A percentile compares a stretch with the other conserved stretches of the same genome.
These are phyloP conservation scores for Leishmania tarentolae DNA, from an alignment of 208 protist species.

Conservation along the genomic window DNA sequence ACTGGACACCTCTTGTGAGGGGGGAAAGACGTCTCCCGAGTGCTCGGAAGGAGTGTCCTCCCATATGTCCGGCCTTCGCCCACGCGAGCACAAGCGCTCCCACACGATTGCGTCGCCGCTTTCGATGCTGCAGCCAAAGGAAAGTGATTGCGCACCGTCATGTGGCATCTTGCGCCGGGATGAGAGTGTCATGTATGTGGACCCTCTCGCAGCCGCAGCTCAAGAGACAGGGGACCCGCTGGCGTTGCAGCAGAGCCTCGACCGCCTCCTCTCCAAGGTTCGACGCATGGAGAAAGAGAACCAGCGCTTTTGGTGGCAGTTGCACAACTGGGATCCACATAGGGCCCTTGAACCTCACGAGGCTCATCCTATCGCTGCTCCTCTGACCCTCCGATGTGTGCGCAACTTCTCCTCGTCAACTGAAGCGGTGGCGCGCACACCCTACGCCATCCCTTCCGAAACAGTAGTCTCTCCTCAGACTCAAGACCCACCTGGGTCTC, in stretches of 20 bases:
- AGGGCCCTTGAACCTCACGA: neutral
- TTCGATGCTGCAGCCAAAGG: neutral
- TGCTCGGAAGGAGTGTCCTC: neutral
- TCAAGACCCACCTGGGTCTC: neutral
- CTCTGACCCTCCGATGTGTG: neutral
- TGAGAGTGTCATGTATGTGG: neutral
- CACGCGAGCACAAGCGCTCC: neutral
- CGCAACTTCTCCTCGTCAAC: neutral
- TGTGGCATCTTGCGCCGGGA: neutral
- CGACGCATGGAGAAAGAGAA: slow-evolving; percentile 30
- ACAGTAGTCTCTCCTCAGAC: neutral
- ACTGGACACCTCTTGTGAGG: neutral
- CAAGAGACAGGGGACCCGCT: slow-evolving; percentile 26
- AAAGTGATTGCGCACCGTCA: neutral
- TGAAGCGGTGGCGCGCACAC: neutral
- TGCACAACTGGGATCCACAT: slow-evolving; percentile 33
- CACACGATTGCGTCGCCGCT: neutral
- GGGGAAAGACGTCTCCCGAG: neutral
- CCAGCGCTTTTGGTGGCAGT: slow-evolving; percentile 25
- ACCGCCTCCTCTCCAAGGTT: slow-evolving; percentile 31
- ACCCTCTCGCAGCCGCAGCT: slow-evolving; percentile 13
- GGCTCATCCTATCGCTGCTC: neutral
- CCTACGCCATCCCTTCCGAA: neutral
- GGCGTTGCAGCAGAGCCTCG: slow-evolving; percentile 29
- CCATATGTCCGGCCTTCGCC: neutral